Percentiles rank a stretch among this genome's conserved stretches.
Evolutionary conservation across 345 rosid genomes (phyloP).

Genomic region (Limnanthes douglasii): DNA sequence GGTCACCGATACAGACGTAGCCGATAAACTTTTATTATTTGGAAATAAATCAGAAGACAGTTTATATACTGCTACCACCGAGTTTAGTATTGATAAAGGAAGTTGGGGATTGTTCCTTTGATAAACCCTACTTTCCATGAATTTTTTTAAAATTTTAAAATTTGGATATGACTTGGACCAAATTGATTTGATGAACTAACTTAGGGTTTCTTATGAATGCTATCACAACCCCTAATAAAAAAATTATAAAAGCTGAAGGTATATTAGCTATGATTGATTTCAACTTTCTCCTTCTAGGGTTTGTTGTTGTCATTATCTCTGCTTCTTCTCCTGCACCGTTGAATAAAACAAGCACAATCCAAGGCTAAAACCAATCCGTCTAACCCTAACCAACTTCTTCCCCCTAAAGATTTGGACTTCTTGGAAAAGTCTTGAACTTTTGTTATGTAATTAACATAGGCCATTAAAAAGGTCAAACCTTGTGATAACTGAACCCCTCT

Average conservation of each 20-base stretch:
- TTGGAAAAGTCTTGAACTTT: constrained; percentile 33
- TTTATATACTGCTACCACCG: constrained; percentile 55
- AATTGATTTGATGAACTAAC: constrained; percentile 18
- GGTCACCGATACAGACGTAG: constrained; percentile 28
- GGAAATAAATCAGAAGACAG: constrained; percentile 52
- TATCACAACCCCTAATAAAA: constrained; percentile 30
- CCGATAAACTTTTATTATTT: constrained; percentile 31
- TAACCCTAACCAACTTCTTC: constrained; percentile 37
- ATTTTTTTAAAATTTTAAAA: constrained; percentile 24
- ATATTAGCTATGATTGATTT: constrained; percentile 15
- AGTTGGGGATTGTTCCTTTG: constrained; percentile 61
- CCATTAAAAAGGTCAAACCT: constrained; percentile 43
- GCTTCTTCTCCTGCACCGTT: constrained; percentile 41
- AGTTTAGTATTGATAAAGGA: constrained; percentile 44
- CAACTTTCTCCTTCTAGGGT: constrained; percentile 15
- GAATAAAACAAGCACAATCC: constrained; percentile 35
- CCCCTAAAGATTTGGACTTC: constrained; percentile 26
- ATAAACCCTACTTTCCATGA: constrained; percentile 51
- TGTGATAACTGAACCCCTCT: constrained; percentile 59
- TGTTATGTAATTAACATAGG: constrained; percentile 39
- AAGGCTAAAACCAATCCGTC: constrained; percentile 51
- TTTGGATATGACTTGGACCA: constrained; percentile 27
- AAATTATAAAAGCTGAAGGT: constrained; percentile 48
- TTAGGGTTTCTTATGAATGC: constrained; percentile 30
- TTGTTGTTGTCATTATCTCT: constrained; percentile 8